Evolutionary conservation across 2,329 filamentous ascomycete genomes (phyloP).

Genomic region (Talaromyces sp.): DNA sequence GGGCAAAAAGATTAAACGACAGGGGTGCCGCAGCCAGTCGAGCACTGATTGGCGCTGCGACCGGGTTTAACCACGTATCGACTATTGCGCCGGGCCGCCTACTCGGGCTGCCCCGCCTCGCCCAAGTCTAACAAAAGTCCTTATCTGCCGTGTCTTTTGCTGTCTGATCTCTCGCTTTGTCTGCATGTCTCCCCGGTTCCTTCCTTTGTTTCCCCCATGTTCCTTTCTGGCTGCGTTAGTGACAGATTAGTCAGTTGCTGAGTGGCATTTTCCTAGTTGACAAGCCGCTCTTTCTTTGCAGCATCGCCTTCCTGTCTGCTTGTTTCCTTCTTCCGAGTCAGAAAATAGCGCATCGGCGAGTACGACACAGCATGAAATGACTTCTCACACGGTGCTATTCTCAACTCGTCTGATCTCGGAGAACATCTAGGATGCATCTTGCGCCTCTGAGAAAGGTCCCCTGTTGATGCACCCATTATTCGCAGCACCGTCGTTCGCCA

Average conservation of each 20-base stretch:
- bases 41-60: constrained; percentile 3
- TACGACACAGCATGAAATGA: constrained; percentile 5
- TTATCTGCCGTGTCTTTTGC: not conserved
- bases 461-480: constrained; percentile 6
- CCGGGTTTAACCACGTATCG: not conserved
- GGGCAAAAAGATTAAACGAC: not conserved
- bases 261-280: not conserved
- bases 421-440: constrained; percentile 3
- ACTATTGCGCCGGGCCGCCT: not conserved
- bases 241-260: not conserved
- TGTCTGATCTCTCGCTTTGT: constrained; percentile 8
- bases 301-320: not conserved
- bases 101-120: constrained; percentile 6
- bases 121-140: not conserved
- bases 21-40: not conserved
- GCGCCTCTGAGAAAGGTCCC: not conserved
- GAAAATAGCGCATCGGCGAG: not conserved
- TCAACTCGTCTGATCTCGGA: not conserved
- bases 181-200: not conserved
- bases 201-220: constrained; percentile 4
- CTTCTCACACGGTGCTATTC: not conserved
- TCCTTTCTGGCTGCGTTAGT: not conserved
- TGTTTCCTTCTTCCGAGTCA: not conserved
- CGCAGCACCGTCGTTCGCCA: constrained; percentile 16
- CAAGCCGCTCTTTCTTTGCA: not conserved